Evolutionary conservation across 257 asterid genomes (phyloP).

Genomic region (Thymus quinquecostatus): DNA sequence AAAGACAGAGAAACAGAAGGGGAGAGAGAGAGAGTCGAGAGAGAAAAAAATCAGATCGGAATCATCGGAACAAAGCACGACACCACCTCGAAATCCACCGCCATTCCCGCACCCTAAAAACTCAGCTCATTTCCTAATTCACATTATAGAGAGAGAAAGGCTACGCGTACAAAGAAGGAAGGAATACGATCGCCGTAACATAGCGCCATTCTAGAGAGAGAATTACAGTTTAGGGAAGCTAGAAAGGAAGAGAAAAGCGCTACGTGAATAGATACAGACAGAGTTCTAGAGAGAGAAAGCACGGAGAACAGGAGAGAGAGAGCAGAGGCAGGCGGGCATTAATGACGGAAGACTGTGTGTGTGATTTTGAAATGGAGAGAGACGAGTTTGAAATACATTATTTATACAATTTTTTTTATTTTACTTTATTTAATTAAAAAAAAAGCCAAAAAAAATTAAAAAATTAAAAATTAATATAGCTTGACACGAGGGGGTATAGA

Average conservation of each 20-base stretch:
- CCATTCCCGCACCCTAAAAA: slow-evolving; percentile 33
- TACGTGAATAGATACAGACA: slow-evolving; percentile 20
- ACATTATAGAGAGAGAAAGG: slow-evolving; percentile 34
- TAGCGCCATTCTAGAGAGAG: slow-evolving; percentile 36
- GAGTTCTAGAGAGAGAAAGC: slow-evolving; percentile 45
- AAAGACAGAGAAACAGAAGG: slow-evolving; percentile 1
- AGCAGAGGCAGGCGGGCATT: slow-evolving; percentile 39
- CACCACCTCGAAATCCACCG: slow-evolving; percentile 56
- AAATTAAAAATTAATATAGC: slow-evolving; percentile 8
- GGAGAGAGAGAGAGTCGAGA: slow-evolving; percentile 5
- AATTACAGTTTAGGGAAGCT: slow-evolving; percentile 7
- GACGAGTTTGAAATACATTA: slow-evolving; percentile 45
- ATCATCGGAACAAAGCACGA: slow-evolving; percentile 56
- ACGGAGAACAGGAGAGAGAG: slow-evolving; percentile 39
- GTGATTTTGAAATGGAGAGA: slow-evolving; percentile 51
- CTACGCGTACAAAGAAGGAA: slow-evolving; percentile 7
- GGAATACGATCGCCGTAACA: neutral
- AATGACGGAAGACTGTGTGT: slow-evolving; percentile 38
- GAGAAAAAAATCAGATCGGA: slow-evolving; percentile 47
- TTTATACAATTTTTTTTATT: no score
- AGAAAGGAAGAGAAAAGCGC: slow-evolving; percentile 23
- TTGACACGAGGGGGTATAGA: slow-evolving; percentile 29
- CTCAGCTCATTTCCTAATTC: slow-evolving; percentile 25
- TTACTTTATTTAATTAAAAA: no score
- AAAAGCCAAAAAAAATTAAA: no score